Base-by-base conservation (phyloP, 768 basidiomycete species). In the Rubroboletus pulcherrimus region DNA sequence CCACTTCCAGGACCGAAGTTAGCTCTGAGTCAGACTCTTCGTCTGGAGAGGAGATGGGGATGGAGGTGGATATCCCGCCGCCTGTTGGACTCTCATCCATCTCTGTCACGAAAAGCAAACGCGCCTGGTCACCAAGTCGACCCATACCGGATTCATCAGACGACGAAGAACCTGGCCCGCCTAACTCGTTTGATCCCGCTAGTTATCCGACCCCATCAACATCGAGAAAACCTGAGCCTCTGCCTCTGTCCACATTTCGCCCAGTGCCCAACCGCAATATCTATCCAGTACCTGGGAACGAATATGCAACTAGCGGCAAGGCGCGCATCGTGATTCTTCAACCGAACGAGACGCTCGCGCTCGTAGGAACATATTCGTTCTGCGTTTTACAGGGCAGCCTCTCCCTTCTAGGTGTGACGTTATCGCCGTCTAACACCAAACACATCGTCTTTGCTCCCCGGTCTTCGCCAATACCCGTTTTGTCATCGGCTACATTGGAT, bases 391-490 rank as follows among this genome's bases (percentile, higher is more conserved):
- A 76, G 48, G 89, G 90, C 1, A 71, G 78, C 15, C 57, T 94
- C 49, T 71, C 75, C 3, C 46, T 93, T 0, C 75, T 77, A n/a
- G 89, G 89, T 3, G 76, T 81, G 11, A 73, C 71, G 1, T 64
- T 89, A 8, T 46, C 55, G 1, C 62, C 82, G 7, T 81, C 81
- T 1, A 43, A 61, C 2, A 64, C 52, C 3, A 54, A 62, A 6
- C 76, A 91, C 60, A 72, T 70, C 12, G 74, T 95, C 29, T 95
- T 84, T 64, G 88, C 91, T 0, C 91, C 93, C 0, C 78, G 82
- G 4, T 90, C 86, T 0, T 83, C 90, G n/a, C 90, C 92, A 0
- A 66, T 94, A 6, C 90, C 92, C 0, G 66, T 77, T 71, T 56
- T 80, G 74, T 63, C 68, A 15, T 66, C 73, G 60, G 60, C 60